Conservation (phyloP, 768 basidiomycete species). For the Gautieria morchelliformis region DNA sequence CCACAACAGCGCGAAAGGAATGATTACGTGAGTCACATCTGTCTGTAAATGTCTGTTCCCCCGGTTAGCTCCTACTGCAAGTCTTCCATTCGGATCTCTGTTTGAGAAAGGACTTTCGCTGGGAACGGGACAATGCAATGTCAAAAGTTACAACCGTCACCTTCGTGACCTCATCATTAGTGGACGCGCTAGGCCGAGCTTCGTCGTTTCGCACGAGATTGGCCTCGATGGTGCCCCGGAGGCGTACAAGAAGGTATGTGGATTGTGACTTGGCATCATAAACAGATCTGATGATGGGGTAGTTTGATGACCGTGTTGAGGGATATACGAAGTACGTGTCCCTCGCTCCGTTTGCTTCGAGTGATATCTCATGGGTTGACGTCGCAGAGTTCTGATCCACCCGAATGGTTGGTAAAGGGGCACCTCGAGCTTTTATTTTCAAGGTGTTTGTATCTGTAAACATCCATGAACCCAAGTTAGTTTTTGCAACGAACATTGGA, state of each 20-base stretch:
- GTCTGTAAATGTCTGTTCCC: neutral
- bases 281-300: neutral
- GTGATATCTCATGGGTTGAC: neutral
- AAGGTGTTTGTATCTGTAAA: neutral
- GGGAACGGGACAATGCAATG: constrained; percentile 48
- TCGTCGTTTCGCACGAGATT: constrained; percentile 46
- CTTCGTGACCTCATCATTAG: constrained; percentile 45
- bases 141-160: constrained; percentile 48
- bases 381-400: constrained; percentile 7
- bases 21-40: constrained; percentile 1
- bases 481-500: too few relatives aligned
- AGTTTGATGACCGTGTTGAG: constrained; percentile 42
- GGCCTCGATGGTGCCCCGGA: constrained; percentile 36
- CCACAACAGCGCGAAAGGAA: constrained; percentile 37
- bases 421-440: neutral
- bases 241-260: constrained; percentile 35
- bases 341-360: neutral
- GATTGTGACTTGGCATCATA: neutral
- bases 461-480: neutral
- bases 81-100: constrained; percentile 45
- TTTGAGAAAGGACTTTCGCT: constrained; percentile 48
- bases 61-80: constrained; percentile 14
- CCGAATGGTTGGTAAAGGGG: constrained; percentile 6
- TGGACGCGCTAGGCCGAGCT: constrained; percentile 43
- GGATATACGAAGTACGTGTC: constrained; percentile 35